Base-by-base conservation (phyloP, 495 filamentous ascomycete genomes). In the Hypoxylon fragiforme region DNA sequence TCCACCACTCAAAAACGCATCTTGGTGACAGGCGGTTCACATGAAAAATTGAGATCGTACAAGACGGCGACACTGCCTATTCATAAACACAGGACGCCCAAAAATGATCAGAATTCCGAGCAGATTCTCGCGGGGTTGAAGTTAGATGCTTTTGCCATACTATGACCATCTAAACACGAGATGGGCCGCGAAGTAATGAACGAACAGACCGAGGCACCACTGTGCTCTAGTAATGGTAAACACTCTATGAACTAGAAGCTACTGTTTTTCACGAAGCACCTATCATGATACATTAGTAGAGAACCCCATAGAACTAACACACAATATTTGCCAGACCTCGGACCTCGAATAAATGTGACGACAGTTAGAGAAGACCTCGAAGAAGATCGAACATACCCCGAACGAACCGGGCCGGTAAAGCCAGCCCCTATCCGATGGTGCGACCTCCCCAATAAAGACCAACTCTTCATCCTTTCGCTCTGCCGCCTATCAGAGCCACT, bases 401-500 rank as follows among this genome's bases (percentile, higher is more conserved):
- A n/a, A n/a, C n/a, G n/a, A n/a, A n/a, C n/a, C n/a, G n/a, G 28
- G 1, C 7, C 36, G 7, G n/a, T 36, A 28, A 54, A 56, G 12
- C n/a, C 55, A 19, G 18, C 28, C 0, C n/a, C 52, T 32, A 38
- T 70, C 30, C 55, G 66, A 39, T 71, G 70, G 70, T 50, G 59
- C n/a, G 68, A 72, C 24, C 64, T 82, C 1, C 79, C 79, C 3
- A 68, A 73, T 13, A 81, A 81, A 60, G 65, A 70, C 50, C 79
- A 81, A 32, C 71, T 82, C 8, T 66, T 78, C 44, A 68, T 82
- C 37, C 69, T 82, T 0, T 74, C 75, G 3, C 67, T 82, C n/a
- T 71, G 75, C 14, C 75, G 77, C 1, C 65, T 82, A 3, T 77
- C 77, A 21, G 77, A 81, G 47, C 78, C 77, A 1, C 64, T 82